Evolutionary conservation across 2,329 filamentous ascomycete genomes (phyloP).

Genomic region (Aspergillus melleus): DNA sequence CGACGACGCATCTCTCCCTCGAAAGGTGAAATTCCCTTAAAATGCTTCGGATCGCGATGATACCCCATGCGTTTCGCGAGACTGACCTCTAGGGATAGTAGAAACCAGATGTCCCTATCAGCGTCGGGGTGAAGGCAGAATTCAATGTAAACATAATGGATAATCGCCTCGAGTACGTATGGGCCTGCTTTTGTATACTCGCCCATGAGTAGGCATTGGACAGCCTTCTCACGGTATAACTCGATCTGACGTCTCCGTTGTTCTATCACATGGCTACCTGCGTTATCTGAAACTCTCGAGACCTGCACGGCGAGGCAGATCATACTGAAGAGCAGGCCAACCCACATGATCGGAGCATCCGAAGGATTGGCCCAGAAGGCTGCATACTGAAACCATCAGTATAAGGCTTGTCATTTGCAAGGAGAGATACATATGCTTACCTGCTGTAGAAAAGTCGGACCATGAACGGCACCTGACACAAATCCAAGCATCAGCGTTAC

Average conservation of each 20-base stretch:
- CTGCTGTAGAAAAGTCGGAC: slow-evolving; percentile 32
- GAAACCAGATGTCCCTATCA: slow-evolving; percentile 54
- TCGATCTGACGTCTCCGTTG: slow-evolving; percentile 13
- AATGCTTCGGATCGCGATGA: slow-evolving; percentile 56
- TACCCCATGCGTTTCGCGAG: slow-evolving; percentile 61
- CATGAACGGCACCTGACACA: slow-evolving; percentile 23
- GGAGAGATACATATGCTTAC: slow-evolving; percentile 13
- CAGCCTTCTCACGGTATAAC: slow-evolving; percentile 34
- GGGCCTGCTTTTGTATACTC: slow-evolving; percentile 56
- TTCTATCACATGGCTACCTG: slow-evolving; percentile 2
- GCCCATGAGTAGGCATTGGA: slow-evolving; percentile 56
- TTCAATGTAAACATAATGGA: slow-evolving; percentile 56
- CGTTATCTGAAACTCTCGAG: slow-evolving; percentile 8
- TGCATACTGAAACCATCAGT: slow-evolving; percentile 36
- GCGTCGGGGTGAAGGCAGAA: slow-evolving; percentile 54
- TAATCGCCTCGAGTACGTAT: slow-evolving; percentile 57
- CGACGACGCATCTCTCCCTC: slow-evolving; percentile 54
- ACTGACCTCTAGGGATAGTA: slow-evolving; percentile 56
- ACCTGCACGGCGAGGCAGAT: slow-evolving; percentile 29
- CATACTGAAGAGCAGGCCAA: slow-evolving; percentile 46
- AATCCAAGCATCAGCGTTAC: slow-evolving; percentile 8
- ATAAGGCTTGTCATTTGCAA: slow-evolving; percentile 4
- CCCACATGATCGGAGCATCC: slow-evolving; percentile 42
- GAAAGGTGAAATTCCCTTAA: slow-evolving; percentile 53
- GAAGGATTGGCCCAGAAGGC: slow-evolving; percentile 45